Base-by-base conservation (phyloP, 352 stramenopile species). In the Sclerospora graminicola region DNA sequence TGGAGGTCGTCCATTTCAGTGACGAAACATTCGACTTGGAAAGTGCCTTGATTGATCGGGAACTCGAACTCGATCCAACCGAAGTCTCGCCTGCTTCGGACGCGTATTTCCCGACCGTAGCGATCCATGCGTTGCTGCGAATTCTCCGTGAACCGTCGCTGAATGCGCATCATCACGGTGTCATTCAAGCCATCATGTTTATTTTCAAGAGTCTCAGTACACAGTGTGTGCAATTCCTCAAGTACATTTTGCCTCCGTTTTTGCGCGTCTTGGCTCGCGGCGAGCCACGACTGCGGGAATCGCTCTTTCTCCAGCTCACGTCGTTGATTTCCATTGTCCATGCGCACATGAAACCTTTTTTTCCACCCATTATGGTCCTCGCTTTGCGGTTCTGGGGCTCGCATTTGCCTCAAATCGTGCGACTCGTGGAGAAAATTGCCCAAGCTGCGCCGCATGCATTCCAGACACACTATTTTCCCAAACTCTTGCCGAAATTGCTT, bases 161-260 rank as follows among this genome's bases (percentile, higher is more conserved):
- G 8, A 89, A 88, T 41, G 86, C 89, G 19, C 92, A 99, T 48
- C 96, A 99, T 57, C 82, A 95, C 18, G 79, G 95, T 46, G 94
- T 98, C 15, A 98, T 98, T 45, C 96, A 99, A 47, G 94, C 96
- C 14, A 91, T 99, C 20, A 98, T 98, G 79, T 98, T 98, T 43
- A 98, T 99, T 45, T 99, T 99, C 75, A 96, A 98, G 54, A 93
- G 82, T 33, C 66, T 99, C 1, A 95, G 90, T 2, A 71, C 92
- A 1, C 83, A 94, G 46, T 98, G 91, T 49, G 91, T 98, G 29
- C 87, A 83, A 5, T 99, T 98, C 54, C 73, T 99, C 15, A 89
- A 94, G 46, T 89, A 95, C 27, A 98, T 99, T 54, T 74, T 99
- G 21, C 96, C 96, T 11, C 94, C 97, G 21, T 98, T 99, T 31